Conservation (phyloP, 805 yeast genomes). For the Schwanniomyces pseudopolymorphus region DNA sequence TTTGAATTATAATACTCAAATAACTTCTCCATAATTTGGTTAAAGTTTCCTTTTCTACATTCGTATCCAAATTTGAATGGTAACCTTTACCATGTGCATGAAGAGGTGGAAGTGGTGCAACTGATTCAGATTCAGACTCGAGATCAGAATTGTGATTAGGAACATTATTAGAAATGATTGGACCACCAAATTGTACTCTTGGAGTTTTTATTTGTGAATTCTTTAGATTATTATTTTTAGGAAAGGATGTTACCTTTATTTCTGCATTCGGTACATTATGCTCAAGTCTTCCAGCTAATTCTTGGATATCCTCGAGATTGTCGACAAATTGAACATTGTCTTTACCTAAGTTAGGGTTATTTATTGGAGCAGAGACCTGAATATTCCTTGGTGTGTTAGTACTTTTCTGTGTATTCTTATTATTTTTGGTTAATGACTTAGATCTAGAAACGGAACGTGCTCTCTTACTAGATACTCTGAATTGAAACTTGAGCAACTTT, state of each 20-base stretch:
- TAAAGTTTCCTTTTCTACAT: not conserved
- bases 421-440: constrained; percentile 10
- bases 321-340: constrained; percentile 13
- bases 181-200: not conserved
- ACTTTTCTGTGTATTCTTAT: constrained; percentile 15
- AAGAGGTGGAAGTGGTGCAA: constrained; percentile 30
- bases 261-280: constrained; percentile 12
- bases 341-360: constrained; percentile 30
- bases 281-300: constrained; percentile 26
- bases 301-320: constrained; percentile 21
- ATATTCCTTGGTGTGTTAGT: constrained; percentile 8
- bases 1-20: constrained; percentile 32
- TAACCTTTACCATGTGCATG: constrained; percentile 9
- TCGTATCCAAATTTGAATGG: constrained; percentile 6
- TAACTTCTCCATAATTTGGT: constrained; percentile 33
- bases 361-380: constrained; percentile 20
- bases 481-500: constrained; percentile 17
- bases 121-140: constrained; percentile 6
- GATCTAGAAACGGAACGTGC: constrained; percentile 11
- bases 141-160: too few relatives aligned
- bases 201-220: not conserved
- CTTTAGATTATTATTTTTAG: not conserved
- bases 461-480: constrained; percentile 26
- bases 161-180: not conserved
- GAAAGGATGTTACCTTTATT: not conserved